These are phyloP conservation scores for Tolypocladium capitatum DNA, from an alignment of 2,329 filamentous ascomycete genomes.

Conservation along the genomic window DNA sequence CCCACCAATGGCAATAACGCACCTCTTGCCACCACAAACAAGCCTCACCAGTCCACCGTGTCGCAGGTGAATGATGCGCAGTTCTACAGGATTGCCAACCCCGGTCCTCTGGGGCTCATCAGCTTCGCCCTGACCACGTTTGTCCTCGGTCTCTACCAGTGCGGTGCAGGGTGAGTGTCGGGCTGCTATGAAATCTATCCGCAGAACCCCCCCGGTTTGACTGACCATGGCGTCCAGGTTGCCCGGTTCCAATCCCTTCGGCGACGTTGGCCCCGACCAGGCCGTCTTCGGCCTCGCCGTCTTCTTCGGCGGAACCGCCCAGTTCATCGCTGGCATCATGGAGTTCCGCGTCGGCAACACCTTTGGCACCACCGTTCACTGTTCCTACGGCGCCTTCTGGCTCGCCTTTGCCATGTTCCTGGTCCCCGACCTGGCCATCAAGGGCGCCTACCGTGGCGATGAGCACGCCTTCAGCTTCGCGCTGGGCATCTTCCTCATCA, in stretches of 20 bases:
- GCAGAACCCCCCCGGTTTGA: neutral
- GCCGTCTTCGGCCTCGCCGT: constrained; percentile 22
- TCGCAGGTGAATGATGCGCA: constrained; percentile 21
- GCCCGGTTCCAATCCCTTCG: constrained; percentile 19
- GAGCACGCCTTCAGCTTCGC: constrained; percentile 30
- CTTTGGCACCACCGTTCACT: constrained; percentile 47
- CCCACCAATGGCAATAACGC: constrained; percentile 4
- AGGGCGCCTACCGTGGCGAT: constrained; percentile 26
- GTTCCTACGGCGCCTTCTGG: constrained; percentile 50
- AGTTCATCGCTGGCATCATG: constrained; percentile 52
- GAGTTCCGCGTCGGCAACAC: constrained; percentile 43
- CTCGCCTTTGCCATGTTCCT: constrained; percentile 45
- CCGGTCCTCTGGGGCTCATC: constrained; percentile 45
- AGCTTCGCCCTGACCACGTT: constrained; percentile 56
- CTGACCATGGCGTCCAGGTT: constrained; percentile 12
- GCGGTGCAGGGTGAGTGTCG: constrained; percentile 31
- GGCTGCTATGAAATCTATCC: neutral
- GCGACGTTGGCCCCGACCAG: constrained; percentile 20
- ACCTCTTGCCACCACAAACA: constrained; percentile 1
- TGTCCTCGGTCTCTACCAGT: constrained; percentile 36
- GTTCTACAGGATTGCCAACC: constrained; percentile 39
- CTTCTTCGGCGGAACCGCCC: constrained; percentile 52
- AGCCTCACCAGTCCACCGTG: constrained; percentile 19
- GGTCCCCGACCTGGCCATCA: constrained; percentile 37
- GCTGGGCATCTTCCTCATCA: constrained; percentile 43